Evolutionary conservation across 73 alveolate species (phyloP).

Genomic region (Urostyla sp.): DNA sequence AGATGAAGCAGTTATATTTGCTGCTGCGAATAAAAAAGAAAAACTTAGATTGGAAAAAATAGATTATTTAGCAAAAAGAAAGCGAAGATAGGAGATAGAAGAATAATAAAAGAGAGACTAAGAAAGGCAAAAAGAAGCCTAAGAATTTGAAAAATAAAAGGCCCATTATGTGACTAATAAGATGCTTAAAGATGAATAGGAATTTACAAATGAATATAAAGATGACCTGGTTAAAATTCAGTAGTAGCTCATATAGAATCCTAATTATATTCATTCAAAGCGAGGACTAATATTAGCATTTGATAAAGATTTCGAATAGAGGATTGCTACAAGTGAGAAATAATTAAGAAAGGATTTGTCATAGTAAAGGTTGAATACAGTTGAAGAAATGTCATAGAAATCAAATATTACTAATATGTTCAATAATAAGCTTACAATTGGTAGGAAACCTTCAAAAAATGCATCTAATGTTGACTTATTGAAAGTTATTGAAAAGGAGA

Average conservation of each 20-base stretch:
- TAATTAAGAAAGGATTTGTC: too few relatives aligned
- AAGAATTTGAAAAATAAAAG: slow-evolving; percentile 12
- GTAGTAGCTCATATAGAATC: too few relatives aligned
- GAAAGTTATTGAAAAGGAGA: too few relatives aligned
- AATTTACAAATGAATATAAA: slow-evolving; percentile 26
- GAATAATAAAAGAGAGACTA: slow-evolving; percentile 23
- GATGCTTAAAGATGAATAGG: slow-evolving; percentile 21
- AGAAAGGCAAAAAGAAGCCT: slow-evolving; percentile 19
- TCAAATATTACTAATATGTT: too few relatives aligned
- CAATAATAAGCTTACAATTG: too few relatives aligned
- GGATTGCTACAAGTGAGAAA: too few relatives aligned
- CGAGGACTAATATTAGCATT: slow-evolving; percentile 14
- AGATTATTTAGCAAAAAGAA: slow-evolving; percentile 41
- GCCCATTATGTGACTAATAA: slow-evolving; percentile 28
- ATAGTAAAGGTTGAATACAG: too few relatives aligned
- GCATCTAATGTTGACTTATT: too few relatives aligned
- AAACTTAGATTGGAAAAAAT: slow-evolving; percentile 19
- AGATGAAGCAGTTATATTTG: slow-evolving; percentile 29
- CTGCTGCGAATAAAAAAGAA: not conserved
- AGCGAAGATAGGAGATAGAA: slow-evolving; percentile 36
- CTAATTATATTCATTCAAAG: slow-evolving; percentile 14
- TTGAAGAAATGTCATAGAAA: too few relatives aligned
- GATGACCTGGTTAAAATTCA: not conserved
- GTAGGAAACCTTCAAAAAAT: too few relatives aligned
- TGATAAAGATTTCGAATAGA: not conserved